Evolutionary conservation across 768 basidiomycete species (phyloP).

Genomic region (Collybia nuda): DNA sequence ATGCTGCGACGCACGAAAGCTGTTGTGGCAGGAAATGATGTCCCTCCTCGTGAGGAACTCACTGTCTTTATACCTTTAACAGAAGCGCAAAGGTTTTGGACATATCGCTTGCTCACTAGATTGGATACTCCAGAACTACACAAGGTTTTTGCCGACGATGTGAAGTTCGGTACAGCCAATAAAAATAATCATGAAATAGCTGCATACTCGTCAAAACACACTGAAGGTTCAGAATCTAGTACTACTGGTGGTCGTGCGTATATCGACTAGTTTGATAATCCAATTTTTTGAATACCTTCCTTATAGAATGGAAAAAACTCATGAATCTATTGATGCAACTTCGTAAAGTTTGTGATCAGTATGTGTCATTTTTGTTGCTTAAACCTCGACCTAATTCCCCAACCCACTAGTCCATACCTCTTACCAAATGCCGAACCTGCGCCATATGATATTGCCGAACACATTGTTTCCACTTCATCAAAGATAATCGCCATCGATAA

Average conservation of each 20-base stretch:
- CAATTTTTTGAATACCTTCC: too few species aligned
- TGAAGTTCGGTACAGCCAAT: too few species aligned
- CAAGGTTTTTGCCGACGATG: constrained; percentile 40
- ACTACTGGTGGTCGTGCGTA: constrained; percentile 24
- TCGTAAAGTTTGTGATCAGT: constrained; percentile 72
- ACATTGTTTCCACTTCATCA: constrained; percentile 54
- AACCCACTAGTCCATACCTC: constrained; percentile 47
- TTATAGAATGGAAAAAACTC: constrained; percentile 51
- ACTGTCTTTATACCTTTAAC: constrained; percentile 58
- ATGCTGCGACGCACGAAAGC: constrained; percentile 67
- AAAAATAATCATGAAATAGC: too few species aligned
- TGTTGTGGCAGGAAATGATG: constrained; percentile 37
- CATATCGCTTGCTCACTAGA: constrained; percentile 50
- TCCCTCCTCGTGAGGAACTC: constrained; percentile 58
- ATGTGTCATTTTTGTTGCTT: constrained; percentile 13
- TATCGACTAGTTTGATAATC: too few species aligned
- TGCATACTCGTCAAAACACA: constrained; percentile 28
- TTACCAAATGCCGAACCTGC: constrained; percentile 47
- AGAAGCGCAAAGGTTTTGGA: constrained; percentile 65
- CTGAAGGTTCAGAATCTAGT: constrained; percentile 36
- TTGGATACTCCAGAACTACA: constrained; percentile 48
- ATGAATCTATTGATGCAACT: constrained; percentile 76
- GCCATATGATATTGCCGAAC: constrained; percentile 52
- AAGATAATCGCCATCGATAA: constrained; percentile 62
- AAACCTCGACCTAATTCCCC: constrained; percentile 3